These are phyloP conservation scores for Polygonum aviculare DNA, from an alignment of 148 eudicot genomes.

Conservation along the genomic window DNA sequence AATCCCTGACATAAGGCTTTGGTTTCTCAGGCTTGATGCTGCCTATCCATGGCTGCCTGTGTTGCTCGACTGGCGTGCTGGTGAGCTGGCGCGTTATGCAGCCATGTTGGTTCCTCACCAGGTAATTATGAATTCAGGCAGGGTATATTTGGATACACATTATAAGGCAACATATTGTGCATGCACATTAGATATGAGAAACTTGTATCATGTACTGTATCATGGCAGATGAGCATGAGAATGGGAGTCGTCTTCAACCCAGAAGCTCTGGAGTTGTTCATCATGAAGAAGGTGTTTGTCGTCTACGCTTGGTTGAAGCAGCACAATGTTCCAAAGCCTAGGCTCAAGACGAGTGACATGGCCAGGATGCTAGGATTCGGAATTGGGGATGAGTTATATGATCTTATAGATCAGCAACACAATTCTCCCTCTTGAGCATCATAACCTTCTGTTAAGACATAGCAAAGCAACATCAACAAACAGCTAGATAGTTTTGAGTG, in stretches of 20 bases:
- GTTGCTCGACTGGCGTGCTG: slow-evolving; percentile 80
- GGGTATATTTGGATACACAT: no score
- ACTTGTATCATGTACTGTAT: not conserved
- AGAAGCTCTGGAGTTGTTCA: slow-evolving; percentile 73
- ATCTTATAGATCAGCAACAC: slow-evolving; percentile 44
- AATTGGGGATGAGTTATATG: slow-evolving; percentile 71
- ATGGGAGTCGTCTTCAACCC: slow-evolving; percentile 87
- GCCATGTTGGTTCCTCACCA: slow-evolving; percentile 97
- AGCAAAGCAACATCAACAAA: slow-evolving; percentile 1
- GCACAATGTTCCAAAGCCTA: slow-evolving; percentile 55
- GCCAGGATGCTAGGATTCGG: slow-evolving; percentile 90
- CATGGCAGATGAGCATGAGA: slow-evolving; percentile 66
- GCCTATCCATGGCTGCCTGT: slow-evolving; percentile 88
- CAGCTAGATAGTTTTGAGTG: not conserved
- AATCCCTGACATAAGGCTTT: slow-evolving; percentile 67
- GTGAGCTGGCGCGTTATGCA: slow-evolving; percentile 92
- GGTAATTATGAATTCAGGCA: slow-evolving; percentile 22
- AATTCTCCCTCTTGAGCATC: not conserved
- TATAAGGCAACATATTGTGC: no score
- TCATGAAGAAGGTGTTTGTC: slow-evolving; percentile 57
- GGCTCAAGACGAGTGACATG: slow-evolving; percentile 67
- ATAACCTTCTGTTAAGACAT: not conserved
- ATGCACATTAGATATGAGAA: not conserved
- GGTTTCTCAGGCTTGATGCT: slow-evolving; percentile 90
- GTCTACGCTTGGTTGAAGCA: slow-evolving; percentile 78